These are phyloP conservation scores for Aspergillus sparsus DNA, from an alignment of 495 filamentous ascomycete species.

Conservation along the genomic window DNA sequence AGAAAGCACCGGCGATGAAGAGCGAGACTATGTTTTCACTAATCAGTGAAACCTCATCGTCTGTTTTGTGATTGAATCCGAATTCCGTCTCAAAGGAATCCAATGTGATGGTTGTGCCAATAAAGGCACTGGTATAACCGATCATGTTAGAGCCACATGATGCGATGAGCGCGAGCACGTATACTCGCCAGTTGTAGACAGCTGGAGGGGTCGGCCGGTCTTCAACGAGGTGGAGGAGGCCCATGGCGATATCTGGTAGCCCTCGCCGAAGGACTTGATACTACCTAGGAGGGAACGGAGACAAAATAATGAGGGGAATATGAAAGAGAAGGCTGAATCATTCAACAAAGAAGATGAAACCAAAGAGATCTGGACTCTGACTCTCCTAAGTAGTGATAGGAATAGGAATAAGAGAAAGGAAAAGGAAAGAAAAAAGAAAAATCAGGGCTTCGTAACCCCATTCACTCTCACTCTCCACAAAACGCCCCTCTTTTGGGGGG, in stretches of 20 bases:
- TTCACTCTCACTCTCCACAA: constrained; percentile 33
- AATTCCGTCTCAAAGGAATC: constrained; percentile 62
- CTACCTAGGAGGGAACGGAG: neutral
- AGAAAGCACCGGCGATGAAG: constrained; percentile 71
- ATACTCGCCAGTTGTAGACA: constrained; percentile 79
- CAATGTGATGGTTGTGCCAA: constrained; percentile 66
- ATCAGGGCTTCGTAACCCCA: constrained; percentile 27
- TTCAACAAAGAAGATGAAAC: neutral
- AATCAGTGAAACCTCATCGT: constrained; percentile 45
- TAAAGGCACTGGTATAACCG: constrained; percentile 71
- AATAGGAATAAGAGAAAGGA: constrained; percentile 8
- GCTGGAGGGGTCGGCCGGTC: constrained; percentile 63
- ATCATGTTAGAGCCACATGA: constrained; percentile 73
- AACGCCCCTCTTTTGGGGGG: constrained; percentile 20
- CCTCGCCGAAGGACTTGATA: neutral
- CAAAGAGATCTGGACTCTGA: neutral
- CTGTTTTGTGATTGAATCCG: constrained; percentile 45
- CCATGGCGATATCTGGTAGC: constrained; percentile 44
- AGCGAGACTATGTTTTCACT: constrained; percentile 68
- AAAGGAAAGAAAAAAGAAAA: neutral
- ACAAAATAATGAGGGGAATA: neutral
- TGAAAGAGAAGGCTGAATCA: neutral
- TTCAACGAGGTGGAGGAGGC: constrained; percentile 59
- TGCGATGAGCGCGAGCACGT: constrained; percentile 59
- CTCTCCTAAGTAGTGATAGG: constrained; percentile 1